Conservation (phyloP, 2,329 filamentous ascomycete species). For the Dactylonectria estremocensis region DNA sequence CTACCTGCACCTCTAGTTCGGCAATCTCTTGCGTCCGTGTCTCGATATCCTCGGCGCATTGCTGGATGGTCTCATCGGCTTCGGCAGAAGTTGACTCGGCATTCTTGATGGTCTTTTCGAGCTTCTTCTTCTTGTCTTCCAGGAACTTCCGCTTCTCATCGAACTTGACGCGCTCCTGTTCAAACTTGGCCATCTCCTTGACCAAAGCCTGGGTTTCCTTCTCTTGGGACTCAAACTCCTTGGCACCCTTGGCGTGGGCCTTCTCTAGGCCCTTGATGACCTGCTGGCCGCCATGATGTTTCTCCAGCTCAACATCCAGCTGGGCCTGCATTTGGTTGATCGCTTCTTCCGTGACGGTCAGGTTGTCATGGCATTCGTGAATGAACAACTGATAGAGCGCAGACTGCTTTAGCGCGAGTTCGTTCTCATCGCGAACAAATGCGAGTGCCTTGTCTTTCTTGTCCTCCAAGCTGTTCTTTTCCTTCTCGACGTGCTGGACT, state of each 20-base stretch:
- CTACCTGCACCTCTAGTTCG: conserved; percentile 82
- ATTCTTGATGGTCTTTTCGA: conserved; percentile 87
- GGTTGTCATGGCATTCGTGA: conserved; percentile 89
- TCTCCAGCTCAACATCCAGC: conserved; percentile 89
- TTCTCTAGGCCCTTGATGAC: conserved; percentile 92
- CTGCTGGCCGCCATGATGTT: conserved; percentile 90
- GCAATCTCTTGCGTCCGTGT: conserved; percentile 81
- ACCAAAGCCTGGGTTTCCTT: conserved; percentile 84
- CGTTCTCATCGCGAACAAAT: conserved; percentile 93
- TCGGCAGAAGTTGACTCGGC: conserved; percentile 83
- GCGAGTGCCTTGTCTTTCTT: conserved; percentile 96
- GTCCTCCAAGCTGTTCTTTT: conserved; percentile 92
- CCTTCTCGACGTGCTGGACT: conserved; percentile 98
- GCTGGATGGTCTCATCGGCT: conserved; percentile 82
- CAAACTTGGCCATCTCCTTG: conserved; percentile 92
- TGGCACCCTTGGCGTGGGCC: conserved; percentile 84
- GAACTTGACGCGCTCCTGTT: conserved; percentile 97
- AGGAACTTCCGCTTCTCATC: conserved; percentile 98
- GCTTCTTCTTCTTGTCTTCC: conserved; percentile 90
- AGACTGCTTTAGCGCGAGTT: conserved; percentile 89
- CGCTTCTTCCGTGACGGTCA: conserved; percentile 89
- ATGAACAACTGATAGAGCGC: conserved; percentile 94
- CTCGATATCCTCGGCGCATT: conserved; percentile 84
- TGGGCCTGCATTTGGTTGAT: conserved; percentile 92
- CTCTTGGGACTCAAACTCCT: conserved; percentile 86